Percentiles rank a stretch among this genome's conserved stretches.
Conservation (phyloP, 2,329 filamentous ascomycete genomes). For the Lachnum nothofagi region DNA sequence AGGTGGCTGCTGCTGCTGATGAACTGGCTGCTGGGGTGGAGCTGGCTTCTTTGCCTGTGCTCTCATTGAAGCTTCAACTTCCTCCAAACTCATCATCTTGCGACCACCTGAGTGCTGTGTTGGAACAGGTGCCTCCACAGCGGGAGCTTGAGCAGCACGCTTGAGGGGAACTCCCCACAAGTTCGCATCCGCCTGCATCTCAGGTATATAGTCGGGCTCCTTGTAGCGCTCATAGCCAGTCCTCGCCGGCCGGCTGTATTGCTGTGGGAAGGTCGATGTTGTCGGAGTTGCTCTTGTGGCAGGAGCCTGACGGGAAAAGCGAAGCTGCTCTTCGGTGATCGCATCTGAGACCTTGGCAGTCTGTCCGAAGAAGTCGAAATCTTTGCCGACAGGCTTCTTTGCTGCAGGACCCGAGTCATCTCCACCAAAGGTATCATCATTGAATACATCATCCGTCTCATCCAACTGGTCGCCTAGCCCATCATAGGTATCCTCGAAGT, state of each 20-base stretch:
- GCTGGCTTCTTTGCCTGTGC: conserved; percentile 55
- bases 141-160: conserved; percentile 37
- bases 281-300: conserved; percentile 42
- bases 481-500: conserved; percentile 98
- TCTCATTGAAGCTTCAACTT: conserved; percentile 91
- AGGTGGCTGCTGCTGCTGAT: conserved; percentile 28
- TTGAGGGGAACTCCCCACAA: conserved; percentile 80
- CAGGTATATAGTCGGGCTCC: conserved; percentile 76
- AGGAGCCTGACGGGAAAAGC: conserved; percentile 71
- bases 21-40: conserved; percentile 29
- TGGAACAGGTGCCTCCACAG: conserved; percentile 27
- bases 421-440: conserved; percentile 86
- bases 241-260: conserved; percentile 56
- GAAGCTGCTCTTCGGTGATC: conserved; percentile 84
- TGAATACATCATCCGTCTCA: conserved; percentile 89
- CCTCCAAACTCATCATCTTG: conserved; percentile 92
- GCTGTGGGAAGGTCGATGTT: conserved; percentile 36
- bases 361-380: conserved; percentile 95
- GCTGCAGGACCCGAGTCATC: conserved; percentile 40
- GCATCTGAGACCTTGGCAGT: conserved; percentile 82
- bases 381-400: conserved; percentile 65
- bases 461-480: conserved; percentile 86
- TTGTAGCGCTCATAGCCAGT: conserved; percentile 91
- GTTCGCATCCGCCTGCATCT: conserved; percentile 86
- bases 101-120: conserved; percentile 41